Base-by-base conservation (phyloP, 2,329 filamentous ascomycete species). In the Pezicula carpinea region DNA sequence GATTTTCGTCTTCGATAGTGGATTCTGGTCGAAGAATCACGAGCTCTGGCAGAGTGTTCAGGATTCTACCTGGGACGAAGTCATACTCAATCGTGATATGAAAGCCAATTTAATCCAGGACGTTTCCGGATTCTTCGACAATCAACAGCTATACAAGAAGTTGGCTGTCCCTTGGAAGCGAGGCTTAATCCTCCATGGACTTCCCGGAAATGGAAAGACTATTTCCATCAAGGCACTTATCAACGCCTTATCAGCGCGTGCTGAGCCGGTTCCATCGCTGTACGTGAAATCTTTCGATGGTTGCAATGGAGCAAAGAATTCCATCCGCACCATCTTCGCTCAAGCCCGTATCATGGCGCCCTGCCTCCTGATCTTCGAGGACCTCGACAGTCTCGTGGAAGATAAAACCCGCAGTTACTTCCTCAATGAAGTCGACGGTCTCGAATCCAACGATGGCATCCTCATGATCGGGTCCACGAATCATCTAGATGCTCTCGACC, bases 181-280 rank as follows among this genome's bases (percentile, higher is more conserved):
- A 18, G 83, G 83, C 0, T 66, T 86, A 35, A 85, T 87, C 48
- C 83, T 83, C 57, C 75, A 85, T 50, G 83, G 82, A 0, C 76
- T 80, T 0, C 81, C 75, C 1, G 75, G 75, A n/a, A 87, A 87
- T 48, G 83, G 83, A 5, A 87, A 87, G 66, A 87, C 83, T 0
- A 83, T 87, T 51, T 79, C 75, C 23, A 81, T 87, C 67, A 87
- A 86, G 65, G 83, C 83, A 0, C 78, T 82, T 57, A 86, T 87
- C 79, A 74, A 83, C 55, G 72, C 69, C 42, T 70, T 87, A 0
- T 79, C 76, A 55, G 62, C 69, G 13, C 71, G 74, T 19, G 66
- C 73, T 19, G 65, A 74, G 0, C 67, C 75, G 0, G 59, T 85
- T 0, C 80, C 80, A 0, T 80, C 79, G 0, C 66, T 83, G 3